Evolutionary conservation across 768 basidiomycete genomes (phyloP), one percentile per base, ranked within the genome.

Genomic region (Tubosaeta sp.): DNA sequence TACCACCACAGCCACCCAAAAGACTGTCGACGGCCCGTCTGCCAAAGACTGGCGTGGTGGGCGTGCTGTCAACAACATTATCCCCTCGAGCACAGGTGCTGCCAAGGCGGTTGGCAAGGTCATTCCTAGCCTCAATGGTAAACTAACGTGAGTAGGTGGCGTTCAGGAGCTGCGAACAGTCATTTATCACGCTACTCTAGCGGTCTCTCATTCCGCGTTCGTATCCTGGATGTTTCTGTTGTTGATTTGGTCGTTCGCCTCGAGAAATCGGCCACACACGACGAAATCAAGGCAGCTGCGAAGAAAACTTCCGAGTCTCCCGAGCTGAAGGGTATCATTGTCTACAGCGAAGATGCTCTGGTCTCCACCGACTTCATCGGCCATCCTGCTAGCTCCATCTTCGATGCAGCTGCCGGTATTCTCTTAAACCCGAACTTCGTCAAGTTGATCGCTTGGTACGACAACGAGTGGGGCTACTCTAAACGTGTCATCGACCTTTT

Each of bases 21-120:
- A 91, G 82, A 91, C 90, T 54, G 90, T 93, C 64, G 94, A 96
- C 59, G 94, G 92, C 46, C 92, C 92, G 40, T 95, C 93, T 43
- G 68, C 80, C 79, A 98, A 94, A 78, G 93, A 95, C 77, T 95
- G 93, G 93, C 90, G 93, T 69, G 93, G 93, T 68, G 93, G 93
- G 58, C 95, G 95, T 75, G 84, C 86, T 64, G 93, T 94, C 59
- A 87, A 86, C 73, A 99, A 99, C 83, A 97, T 99, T 76, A 99
- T 99, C 69, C 95, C 95, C 44, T 96, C 94, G 21, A 95, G 94
- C 61, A 97, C 95, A 59, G 95, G 95, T 74, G 95, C 95, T 58
- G 95, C 95, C 71, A 99, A 98, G 83, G 94, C 94, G 57, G 93
- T 95, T 67, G 94, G 94, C 64, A 95, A 96, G 79, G 94, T 99